Evolutionary conservation across 2,329 filamentous ascomycete species (phyloP), one percentile per base, ranked within the genome.

Genomic region (Penicillium psychrosexuale): DNA sequence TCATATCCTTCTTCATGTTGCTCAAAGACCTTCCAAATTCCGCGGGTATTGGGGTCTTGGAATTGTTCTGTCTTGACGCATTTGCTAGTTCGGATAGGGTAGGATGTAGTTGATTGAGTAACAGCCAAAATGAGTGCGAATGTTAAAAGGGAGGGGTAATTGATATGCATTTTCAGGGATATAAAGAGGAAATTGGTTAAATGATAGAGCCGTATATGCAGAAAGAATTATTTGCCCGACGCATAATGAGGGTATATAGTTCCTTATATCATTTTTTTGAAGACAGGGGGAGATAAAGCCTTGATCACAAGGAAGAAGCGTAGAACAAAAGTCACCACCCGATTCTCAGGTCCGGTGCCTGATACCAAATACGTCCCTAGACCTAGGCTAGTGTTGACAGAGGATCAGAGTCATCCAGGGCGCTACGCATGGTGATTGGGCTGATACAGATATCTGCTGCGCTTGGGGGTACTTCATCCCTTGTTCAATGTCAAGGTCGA

Each of bases 401-500:
- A 30, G 12, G 8, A 46, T 31, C 2, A 6, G 47, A 37, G 51
- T 53, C 28, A 22, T 38, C 12, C 5, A 47, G 27, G 36, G 27
- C 33, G 15, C 8, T 34, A 9, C 15, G 30, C 31, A 8, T 48
- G 24, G 15, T 60, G 36, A 51, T 61, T 61, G 58, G 58, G 56
- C 13, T 47, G 30, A 24, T n/a, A 24, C 39, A 48, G 36, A 47
- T 33, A 19, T 53, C 17, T 38, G 27, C 12, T 43, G 54, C 19
- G 45, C 38, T 52, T 28, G 30, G 19, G 56, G 61, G 53, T 48
- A 42, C 31, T 55, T 46, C 13, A 50, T 55, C 63, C 63, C 62
- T 65, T 62, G 57, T 61, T 65, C 7, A 36, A 44, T 24, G 31
- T 38, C 17, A 39, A 45, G 27, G 54, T 53, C 38, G 38, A 58